Base-by-base conservation (phyloP, 2,329 filamentous ascomycete species). In the Seiridium unicorne region DNA sequence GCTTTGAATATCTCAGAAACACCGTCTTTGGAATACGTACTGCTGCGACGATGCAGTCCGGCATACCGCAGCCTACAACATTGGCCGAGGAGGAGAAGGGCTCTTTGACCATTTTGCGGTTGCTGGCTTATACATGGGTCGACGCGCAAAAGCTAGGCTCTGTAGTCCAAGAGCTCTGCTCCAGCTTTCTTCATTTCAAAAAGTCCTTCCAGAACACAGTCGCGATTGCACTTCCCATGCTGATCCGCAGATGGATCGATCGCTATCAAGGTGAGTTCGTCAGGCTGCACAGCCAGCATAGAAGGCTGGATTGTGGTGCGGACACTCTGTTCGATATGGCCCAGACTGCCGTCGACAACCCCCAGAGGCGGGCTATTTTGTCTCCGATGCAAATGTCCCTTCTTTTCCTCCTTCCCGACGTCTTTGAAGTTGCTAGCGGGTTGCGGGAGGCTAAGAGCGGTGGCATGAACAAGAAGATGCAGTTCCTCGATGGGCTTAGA, bases 281-380 rank as follows among this genome's bases (percentile, higher is more conserved):
- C 51, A 79, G 82, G 60, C 75, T 89, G 60, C 88, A 90, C 70
- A 80, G 80, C 13, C 77, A 80, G 61, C 84, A 84, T 63, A 84
- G 80, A 66, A 81, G 85, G 67, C 78, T 89, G n/a, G 87, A 89
- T 65, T 85, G 83, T 53, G 84, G 84, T 8, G 83, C 85, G 4
- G 88, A 90, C 68, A 89, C 85, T 0, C 76, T 90, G 32, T 89
- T 90, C 68, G 88, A 90, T 66, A 89, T 90, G 84, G 82, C 85
- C 4, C 82, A 86, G 64, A 84, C 84, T 3, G 80, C 87, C 35
- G 79, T 81, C 42, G 87, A 89, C 68, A 84, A 81, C 58, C 79
- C 78, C 44, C 81, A 81, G 63, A 80, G 83, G 53, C 85, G 81
- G 64, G 78, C 79, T 3, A 74, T 84, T 38, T 75, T 89, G 26